Base-by-base conservation (phyloP, 73 alveolate species). In the Diophrys appendiculata region DNA sequence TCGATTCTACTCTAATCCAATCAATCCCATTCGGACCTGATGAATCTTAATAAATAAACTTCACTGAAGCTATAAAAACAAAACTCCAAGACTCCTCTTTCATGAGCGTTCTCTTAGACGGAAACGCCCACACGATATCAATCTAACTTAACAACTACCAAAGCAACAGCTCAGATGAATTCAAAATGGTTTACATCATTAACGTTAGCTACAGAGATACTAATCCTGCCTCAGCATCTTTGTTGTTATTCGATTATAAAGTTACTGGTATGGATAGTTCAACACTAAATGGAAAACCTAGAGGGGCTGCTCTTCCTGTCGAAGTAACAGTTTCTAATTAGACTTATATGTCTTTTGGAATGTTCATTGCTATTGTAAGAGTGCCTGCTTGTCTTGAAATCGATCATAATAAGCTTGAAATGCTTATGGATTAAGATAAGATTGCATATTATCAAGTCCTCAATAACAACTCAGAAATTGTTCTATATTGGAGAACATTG, bases 341-440 rank as follows among this genome's bases (percentile, higher is more conserved):
- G n/a, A 68, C 77, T 0, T 29, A 68, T n/a, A 81, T 65, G 33
- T 70, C 82, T 22, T 31, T 60, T 35, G 92, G 92, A 28, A 83
- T 83, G 92, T 77, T 68, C 27, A 72, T 85, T 14, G 73, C 86
- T 27, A 85, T 78, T n/a, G 33, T 85, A 33, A 70, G 86, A 70
- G 76, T 78, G 32, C 84, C 84, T 1, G 23, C 79, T 26, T 85
- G 88, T 69, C 30, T 76, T 67, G 79, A 52, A 33, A 69, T 83
- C n/a, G 86, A 70, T 53, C 31, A 53, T 53, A 76, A 76, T 31
- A 69, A 35, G 14, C 79, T 83, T 24, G 87, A 83, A 30, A 32
- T 32, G 26, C 72, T 83, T 23, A 73, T 52, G 33, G 67, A 68
- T 29, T 54, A 54, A 65, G 54, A 75, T 5, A 77, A 69, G 30